A percentile compares a stretch with the other conserved stretches of the same genome.
Conservation (phyloP, 352 stramenopile species). For the Globisporangium barbulae region DNA sequence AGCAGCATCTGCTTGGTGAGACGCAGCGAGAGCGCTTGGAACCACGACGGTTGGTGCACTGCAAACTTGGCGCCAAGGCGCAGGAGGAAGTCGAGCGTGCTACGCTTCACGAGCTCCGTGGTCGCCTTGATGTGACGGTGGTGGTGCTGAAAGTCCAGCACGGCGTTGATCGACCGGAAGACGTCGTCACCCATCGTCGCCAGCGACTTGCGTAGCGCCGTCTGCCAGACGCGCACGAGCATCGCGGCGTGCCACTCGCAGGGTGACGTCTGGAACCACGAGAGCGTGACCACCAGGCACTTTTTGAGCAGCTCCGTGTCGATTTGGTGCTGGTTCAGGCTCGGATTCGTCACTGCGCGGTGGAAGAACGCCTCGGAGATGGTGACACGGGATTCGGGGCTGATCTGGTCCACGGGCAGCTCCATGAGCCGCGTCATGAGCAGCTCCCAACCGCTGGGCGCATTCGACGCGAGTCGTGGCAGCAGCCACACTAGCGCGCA, state of each 20-base stretch:
- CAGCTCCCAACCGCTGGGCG: conserved; percentile 29
- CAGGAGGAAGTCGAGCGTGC: conserved; percentile 51
- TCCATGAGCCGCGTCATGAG: conserved; percentile 44
- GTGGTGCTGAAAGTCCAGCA: conserved; percentile 57
- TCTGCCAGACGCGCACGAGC: conserved; percentile 60
- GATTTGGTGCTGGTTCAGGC: conserved; percentile 29
- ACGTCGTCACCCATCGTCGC: conserved; percentile 36
- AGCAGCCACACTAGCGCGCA: conserved; percentile 73
- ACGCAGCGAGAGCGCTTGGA: conserved; percentile 33
- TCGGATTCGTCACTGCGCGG: conserved; percentile 48
- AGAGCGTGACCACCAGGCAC: conserved; percentile 42
- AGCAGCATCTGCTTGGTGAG: conserved; percentile 61
- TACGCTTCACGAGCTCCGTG: conserved; percentile 48
- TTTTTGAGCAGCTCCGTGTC: conserved; percentile 50
- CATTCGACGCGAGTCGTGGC: conserved; percentile 23
- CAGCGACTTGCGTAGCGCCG: conserved; percentile 40
- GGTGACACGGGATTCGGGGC: conserved; percentile 43
- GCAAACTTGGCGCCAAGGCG: conserved; percentile 34
- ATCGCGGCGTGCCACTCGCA: conserved; percentile 69
- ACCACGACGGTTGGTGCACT: conserved; percentile 29
- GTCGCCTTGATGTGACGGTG: conserved; percentile 18
- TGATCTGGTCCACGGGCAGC: conserved; percentile 43
- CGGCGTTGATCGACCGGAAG: conserved; percentile 40
- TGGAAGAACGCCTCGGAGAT: conserved; percentile 65
- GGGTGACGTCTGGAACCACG: conserved; percentile 54